Evolutionary conservation across 192 early-diverging fungal species (phyloP), one percentile per base, ranked within the genome.

Genomic region (Linnemannia zychae): DNA sequence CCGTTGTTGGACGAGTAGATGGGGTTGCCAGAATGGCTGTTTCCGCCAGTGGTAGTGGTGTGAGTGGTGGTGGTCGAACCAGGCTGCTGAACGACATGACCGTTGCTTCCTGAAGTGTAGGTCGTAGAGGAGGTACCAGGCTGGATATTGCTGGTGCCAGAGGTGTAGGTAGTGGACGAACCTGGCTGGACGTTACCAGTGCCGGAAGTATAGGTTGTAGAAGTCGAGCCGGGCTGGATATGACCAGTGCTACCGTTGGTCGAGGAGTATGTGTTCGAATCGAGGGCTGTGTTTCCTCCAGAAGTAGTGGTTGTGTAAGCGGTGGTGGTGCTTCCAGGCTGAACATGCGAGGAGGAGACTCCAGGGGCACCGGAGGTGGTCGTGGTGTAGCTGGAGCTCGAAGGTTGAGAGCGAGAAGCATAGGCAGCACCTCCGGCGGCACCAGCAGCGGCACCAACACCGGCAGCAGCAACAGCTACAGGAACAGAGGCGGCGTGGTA

Each of bases 401-500:
- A 18, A 16, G 31, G 48, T 20, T 52, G 70, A 22, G 20, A 38
- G 22, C 53, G 34, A 12, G 48, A 28, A 36, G 16, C 57, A 63
- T 63, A 63, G 28, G 57, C 57, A 63, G 57, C 7, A 15, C 57
- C 57, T 28, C 57, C 57, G 3, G 57, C 28, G 13, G 57, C 57
- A 13, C 57, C 24, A 9, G 24, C 57, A 31, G 57, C 24, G 24
- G 57, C 24, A 60, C 28, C 57, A 60, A 28, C 57, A 4, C 57
- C 57, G 3, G 57, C 57, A 28, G 74, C 20, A 20, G 44, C 33
- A 16, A 11, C 44, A 9, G 49, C 76, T 38, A 5, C 44, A 16
- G 71, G 57, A 63, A 67, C 71, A 12, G 36, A 66, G 22, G 77
- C 36, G 5, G 34, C 71, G 5, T 79, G 46, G 31, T 49, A 50